Base-by-base conservation (phyloP, 768 basidiomycete species). In the Suillus tomentosus region DNA sequence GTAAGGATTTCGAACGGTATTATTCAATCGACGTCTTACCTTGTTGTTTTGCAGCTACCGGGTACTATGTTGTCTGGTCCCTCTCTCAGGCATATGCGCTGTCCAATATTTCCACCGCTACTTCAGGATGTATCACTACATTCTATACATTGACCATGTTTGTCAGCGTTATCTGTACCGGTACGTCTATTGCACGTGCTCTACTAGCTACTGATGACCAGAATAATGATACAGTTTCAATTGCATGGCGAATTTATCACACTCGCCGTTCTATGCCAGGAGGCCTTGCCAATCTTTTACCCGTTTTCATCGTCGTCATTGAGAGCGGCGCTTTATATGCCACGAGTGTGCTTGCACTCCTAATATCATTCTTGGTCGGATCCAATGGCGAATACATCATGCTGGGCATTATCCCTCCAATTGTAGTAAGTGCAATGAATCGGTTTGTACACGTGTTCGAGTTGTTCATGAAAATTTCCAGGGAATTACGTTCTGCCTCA, bases 261-360 rank as follows among this genome's bases (percentile, higher is more conserved):
- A 59, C 61, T n/a, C 61, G 61, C 11, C 34, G 54, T 9, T 40
- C 61, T 37, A 59, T 62, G 54, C 22, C 37, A 24, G 54, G 54
- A 17, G 59, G 61, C 27, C 51, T 62, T n/a, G 39, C 48, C n/a
- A 11, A 34, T 11, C 54, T 62, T 31, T 40, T 62, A 62, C 61
- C 61, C 14, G 39, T 62, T 31, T 56, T 59, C 48, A 62, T 62
- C 11, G 61, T 62, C 14, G 57, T 59, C 59, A 27, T 62, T n/a
- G 61, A 62, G 57, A 62, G 61, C 19, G 61, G 61, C 24, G 61
- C 61, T 31, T 19, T 62, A 27, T 62, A 62, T 19, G 54, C 61
- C 11, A 59, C 34, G n/a, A 59, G 59, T 40, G 54, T 62, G 34
- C n/a, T 62, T 10, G 61, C 61, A 1, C 54, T 59, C 39, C 39